A percentile compares a stretch with the other conserved stretches of the same genome.
Evolutionary conservation across 75 land plant genomes (phyloP).

Genomic region (Chamaecyparis obtusa): DNA sequence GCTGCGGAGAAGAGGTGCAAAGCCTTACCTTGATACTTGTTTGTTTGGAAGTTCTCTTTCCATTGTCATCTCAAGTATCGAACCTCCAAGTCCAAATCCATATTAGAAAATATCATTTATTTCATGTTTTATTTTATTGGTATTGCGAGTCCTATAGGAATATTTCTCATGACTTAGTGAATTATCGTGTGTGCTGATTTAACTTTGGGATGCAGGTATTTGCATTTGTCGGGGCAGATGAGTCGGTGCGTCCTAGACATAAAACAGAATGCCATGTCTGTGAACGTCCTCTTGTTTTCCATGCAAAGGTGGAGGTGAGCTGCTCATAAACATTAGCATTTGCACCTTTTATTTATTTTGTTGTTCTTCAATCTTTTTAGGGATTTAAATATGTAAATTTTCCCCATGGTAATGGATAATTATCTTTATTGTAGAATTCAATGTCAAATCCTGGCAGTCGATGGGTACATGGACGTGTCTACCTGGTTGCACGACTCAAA

Average conservation of each 20-base stretch:
- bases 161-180: background rate
- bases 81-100: background rate
- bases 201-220: constrained; percentile 54
- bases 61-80: background rate
- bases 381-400: background rate
- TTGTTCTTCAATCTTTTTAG: background rate
- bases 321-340: background rate
- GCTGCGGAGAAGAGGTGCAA: constrained; percentile 78
- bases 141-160: background rate
- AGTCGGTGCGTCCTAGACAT: constrained; percentile 43
- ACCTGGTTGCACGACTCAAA: constrained; percentile 39
- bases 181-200: background rate
- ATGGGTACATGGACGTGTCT: constrained; percentile 90
- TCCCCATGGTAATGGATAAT: background rate
- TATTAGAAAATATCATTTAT: background rate
- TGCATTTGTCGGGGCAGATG: constrained; percentile 67
- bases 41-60: background rate
- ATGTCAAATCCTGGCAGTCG: constrained; percentile 38
- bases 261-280: constrained; percentile 87
- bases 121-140: background rate
- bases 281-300: constrained; percentile 64
- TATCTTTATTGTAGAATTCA: constrained; percentile 43
- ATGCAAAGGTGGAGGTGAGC: constrained; percentile 68
- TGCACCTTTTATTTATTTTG: background rate
- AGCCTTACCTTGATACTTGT: background rate